These are phyloP conservation scores for Clitoria ternatea DNA, from an alignment of 306 rosid species.

Conservation along the genomic window DNA sequence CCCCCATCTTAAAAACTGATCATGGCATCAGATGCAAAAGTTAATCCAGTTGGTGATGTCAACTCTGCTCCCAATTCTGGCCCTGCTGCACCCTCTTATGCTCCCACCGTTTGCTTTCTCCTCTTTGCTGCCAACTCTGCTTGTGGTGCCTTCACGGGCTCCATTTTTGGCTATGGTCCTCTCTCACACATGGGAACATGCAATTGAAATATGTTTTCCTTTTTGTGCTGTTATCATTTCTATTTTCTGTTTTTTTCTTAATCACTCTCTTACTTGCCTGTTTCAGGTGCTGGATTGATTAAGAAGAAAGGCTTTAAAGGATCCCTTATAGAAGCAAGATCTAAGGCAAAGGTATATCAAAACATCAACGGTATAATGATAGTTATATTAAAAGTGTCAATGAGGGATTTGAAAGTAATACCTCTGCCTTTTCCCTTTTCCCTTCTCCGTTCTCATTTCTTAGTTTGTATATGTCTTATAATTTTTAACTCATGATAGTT, in stretches of 20 bases:
- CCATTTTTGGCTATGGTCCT: slow-evolving; percentile 79
- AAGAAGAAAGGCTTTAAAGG: slow-evolving; percentile 81
- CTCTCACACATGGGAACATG: not conserved
- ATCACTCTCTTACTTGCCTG: not conserved
- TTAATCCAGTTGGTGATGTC: not conserved
- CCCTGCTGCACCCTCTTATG: slow-evolving; percentile 21
- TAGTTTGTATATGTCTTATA: not conserved
- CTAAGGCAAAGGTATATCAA: slow-evolving; percentile 58
- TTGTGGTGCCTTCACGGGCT: slow-evolving; percentile 72
- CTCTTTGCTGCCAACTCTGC: slow-evolving; percentile 66
- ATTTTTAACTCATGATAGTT: not conserved
- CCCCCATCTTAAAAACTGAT: not conserved
- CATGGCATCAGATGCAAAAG: not conserved
- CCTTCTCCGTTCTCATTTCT: not conserved
- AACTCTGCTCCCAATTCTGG: slow-evolving; percentile 28
- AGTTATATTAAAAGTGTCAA: too few relatives aligned
- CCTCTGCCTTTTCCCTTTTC: not conserved
- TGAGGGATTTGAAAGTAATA: too few relatives aligned
- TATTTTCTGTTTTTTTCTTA: not conserved
- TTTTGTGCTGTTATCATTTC: not conserved
- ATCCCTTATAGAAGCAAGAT: slow-evolving; percentile 69
- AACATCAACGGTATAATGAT: too few relatives aligned
- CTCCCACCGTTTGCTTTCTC: slow-evolving; percentile 46
- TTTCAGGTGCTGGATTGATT: slow-evolving; percentile 67
- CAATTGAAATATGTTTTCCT: too few relatives aligned